These are phyloP conservation scores for Trichosporon coremiiforme DNA, from an alignment of 1,284 basidiomycete genomes.

Conservation along the genomic window DNA sequence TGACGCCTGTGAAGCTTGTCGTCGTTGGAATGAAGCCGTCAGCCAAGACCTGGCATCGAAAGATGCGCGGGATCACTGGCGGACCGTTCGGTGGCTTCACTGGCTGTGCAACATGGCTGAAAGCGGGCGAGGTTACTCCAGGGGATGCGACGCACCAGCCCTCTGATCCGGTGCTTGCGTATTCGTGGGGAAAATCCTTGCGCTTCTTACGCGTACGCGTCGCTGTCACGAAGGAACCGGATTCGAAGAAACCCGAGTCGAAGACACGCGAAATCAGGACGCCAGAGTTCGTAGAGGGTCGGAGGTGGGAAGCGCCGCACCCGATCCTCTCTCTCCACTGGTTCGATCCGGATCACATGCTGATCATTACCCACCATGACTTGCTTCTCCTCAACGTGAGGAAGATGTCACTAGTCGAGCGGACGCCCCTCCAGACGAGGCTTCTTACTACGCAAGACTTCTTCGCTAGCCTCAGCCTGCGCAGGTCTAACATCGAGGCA, in stretches of 20 bases:
- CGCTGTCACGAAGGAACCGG: slow-evolving; percentile 18
- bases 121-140: slow-evolving; percentile 46
- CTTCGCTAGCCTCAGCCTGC: slow-evolving; percentile 32
- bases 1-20: slow-evolving; percentile 88
- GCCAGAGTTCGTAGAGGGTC: slow-evolving; percentile 52
- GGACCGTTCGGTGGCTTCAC: slow-evolving; percentile 60
- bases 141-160: slow-evolving; percentile 19
- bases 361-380: slow-evolving; percentile 62
- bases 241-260: slow-evolving; percentile 24
- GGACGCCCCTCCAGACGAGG: slow-evolving; percentile 45
- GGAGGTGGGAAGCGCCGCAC: slow-evolving; percentile 48
- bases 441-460: slow-evolving; percentile 50
- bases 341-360: slow-evolving; percentile 58
- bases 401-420: slow-evolving; percentile 50
- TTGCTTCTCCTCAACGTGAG: slow-evolving; percentile 73
- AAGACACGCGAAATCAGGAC: slow-evolving; percentile 26
- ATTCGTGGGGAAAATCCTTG: slow-evolving; percentile 74
- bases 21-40: slow-evolving; percentile 89
- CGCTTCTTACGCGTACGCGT: slow-evolving; percentile 64
- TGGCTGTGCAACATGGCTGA: slow-evolving; percentile 76
- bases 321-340: slow-evolving; percentile 58
- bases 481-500: slow-evolving; percentile 20
- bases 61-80: slow-evolving; percentile 61
- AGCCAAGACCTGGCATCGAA: slow-evolving; percentile 90
- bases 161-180: slow-evolving; percentile 69